A percentile compares a stretch with the other conserved stretches of the same genome.
Conservation (phyloP, 2,329 filamentous ascomycete genomes). For the Pseudogymnoascus sp. region DNA sequence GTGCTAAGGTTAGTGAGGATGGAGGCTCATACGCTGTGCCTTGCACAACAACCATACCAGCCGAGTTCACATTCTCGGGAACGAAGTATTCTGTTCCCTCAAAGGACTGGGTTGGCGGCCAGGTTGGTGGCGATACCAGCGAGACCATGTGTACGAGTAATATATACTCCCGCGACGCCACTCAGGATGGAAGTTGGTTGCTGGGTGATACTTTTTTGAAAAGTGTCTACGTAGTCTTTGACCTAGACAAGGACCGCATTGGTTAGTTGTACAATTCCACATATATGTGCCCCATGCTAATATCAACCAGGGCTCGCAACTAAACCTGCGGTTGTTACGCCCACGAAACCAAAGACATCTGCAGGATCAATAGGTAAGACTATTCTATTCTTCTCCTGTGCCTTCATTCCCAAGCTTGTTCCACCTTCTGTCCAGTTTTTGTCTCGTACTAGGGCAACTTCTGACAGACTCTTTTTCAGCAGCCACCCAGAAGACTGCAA, state of each 20-base stretch:
- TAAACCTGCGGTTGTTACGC: slow-evolving; percentile 14
- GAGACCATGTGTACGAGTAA: slow-evolving; percentile 57
- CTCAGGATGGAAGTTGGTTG: slow-evolving; percentile 59
- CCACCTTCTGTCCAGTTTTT: neutral
- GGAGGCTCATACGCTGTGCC: slow-evolving; percentile 63
- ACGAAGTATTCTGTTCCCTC: slow-evolving; percentile 58
- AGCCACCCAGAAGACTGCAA: neutral
- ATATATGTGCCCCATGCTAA: slow-evolving; percentile 12
- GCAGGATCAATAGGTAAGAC: slow-evolving; percentile 12
- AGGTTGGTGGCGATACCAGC: slow-evolving; percentile 22
- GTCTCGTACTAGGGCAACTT: slow-evolving; percentile 1
- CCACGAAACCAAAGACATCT: slow-evolving; percentile 10
- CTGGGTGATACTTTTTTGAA: slow-evolving; percentile 80
- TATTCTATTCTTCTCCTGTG: neutral
- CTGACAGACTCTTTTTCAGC: neutral
- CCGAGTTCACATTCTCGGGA: slow-evolving; percentile 63
- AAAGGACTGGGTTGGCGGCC: slow-evolving; percentile 60
- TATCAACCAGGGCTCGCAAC: slow-evolving; percentile 19
- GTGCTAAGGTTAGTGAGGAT: slow-evolving; percentile 43
- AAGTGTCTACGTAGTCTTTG: slow-evolving; percentile 83
- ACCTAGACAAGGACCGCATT: slow-evolving; percentile 59
- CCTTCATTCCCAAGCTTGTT: neutral
- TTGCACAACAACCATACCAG: slow-evolving; percentile 53
- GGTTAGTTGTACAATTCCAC: slow-evolving; percentile 38
- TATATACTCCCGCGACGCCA: slow-evolving; percentile 64